Evolutionary conservation across 108 stramenopile species (phyloP).

Genomic region (Cyclotella baltica): DNA sequence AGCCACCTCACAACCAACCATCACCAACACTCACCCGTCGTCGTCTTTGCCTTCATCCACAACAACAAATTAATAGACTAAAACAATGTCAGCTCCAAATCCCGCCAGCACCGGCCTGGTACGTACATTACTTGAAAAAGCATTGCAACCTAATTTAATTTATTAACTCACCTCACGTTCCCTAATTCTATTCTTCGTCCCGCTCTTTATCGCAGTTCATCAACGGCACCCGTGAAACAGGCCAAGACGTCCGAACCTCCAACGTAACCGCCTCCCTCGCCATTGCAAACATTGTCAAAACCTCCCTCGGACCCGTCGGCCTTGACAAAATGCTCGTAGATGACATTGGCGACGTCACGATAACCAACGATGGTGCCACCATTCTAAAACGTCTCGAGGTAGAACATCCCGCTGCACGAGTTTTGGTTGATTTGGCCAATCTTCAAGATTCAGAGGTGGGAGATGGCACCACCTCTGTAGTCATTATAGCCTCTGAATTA

Average conservation of each 20-base stretch:
- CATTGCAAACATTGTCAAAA: slow-evolving; percentile 99
- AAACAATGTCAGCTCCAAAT: slow-evolving; percentile 41
- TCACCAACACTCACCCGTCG: too few species aligned
- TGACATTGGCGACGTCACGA: slow-evolving; percentile 98
- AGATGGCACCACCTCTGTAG: slow-evolving; percentile 99
- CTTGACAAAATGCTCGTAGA: slow-evolving; percentile 99
- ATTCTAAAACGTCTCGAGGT: slow-evolving; percentile 98
- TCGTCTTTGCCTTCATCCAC: background rate
- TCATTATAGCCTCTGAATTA: slow-evolving; percentile 97
- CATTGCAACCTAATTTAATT: background rate
- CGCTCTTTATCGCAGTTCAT: slow-evolving; percentile 64
- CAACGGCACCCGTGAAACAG: slow-evolving; percentile 86
- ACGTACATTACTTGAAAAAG: background rate
- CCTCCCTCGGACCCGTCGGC: slow-evolving; percentile 98
- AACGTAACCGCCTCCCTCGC: slow-evolving; percentile 98
- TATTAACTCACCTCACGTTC: background rate
- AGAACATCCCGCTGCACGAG: slow-evolving; percentile 99
- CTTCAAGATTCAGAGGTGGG: slow-evolving; percentile 99
- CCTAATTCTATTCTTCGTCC: background rate
- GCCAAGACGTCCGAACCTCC: slow-evolving; percentile 92
- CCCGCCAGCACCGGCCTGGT: slow-evolving; percentile 59
- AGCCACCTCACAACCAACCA: too few species aligned
- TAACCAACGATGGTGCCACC: slow-evolving; percentile 99
- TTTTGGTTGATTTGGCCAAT: slow-evolving; percentile 98
- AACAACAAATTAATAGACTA: background rate